Percentiles rank a stretch among this genome's conserved stretches.
These are phyloP conservation scores for Dalbergia cultrata DNA, from an alignment of 306 rosid species.

Conservation along the genomic window DNA sequence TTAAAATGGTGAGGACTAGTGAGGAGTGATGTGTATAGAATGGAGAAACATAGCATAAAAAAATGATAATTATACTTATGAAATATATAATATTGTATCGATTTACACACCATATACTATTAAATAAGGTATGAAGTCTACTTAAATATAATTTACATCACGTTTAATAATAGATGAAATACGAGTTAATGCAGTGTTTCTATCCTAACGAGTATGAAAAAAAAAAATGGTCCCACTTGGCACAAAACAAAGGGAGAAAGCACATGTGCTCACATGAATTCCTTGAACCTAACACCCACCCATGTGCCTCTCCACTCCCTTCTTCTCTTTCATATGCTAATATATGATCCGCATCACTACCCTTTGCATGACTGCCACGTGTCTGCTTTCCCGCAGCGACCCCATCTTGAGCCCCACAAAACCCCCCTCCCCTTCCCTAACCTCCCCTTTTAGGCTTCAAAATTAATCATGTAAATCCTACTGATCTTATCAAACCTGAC, in stretches of 20 bases:
- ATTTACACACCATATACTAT: no score
- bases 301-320: constrained; percentile 85
- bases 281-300: constrained; percentile 90
- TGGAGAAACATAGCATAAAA: no score
- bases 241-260: constrained; percentile 55
- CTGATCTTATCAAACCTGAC: constrained; percentile 32
- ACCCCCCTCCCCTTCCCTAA: constrained; percentile 30
- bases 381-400: constrained; percentile 41
- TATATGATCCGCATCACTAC: constrained; percentile 54
- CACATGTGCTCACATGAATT: constrained; percentile 98
- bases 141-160: no score
- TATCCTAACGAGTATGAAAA: no score
- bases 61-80: no score
- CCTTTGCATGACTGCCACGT: constrained; percentile 80
- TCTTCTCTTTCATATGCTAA: constrained; percentile 50
- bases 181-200: no score
- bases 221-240: constrained; percentile 56
- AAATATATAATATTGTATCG: no score
- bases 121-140: no score
- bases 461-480: constrained; percentile 39
- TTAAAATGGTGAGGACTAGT: neutral
- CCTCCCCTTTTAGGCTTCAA: constrained; percentile 27
- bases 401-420: constrained; percentile 90
- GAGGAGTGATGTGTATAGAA: constrained; percentile 5
- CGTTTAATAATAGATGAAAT: no score